Evolutionary conservation across 441 rosid genomes (phyloP).

Genomic region (Pelargonium fulgidum): DNA sequence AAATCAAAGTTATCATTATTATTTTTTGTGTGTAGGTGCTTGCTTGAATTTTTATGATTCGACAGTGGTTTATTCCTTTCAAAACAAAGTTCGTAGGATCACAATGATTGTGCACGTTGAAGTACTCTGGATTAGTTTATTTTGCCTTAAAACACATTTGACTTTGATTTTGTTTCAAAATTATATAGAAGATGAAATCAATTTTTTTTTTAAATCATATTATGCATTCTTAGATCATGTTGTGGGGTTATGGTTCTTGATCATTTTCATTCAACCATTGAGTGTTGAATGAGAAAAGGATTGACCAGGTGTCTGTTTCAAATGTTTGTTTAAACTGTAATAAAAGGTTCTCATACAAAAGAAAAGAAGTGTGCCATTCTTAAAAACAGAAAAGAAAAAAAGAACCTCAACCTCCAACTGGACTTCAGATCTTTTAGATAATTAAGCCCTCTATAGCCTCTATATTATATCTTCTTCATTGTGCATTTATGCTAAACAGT

Average conservation of each 20-base stretch:
- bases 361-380: not conserved
- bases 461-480: no score
- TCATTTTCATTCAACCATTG: not conserved
- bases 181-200: no score
- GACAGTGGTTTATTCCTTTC: not conserved
- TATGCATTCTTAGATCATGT: no score
- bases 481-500: no score
- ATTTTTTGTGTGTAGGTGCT: not conserved
- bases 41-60: not conserved
- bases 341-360: not conserved
- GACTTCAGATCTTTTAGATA: no score
- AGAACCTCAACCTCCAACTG: no score
- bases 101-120: not conserved
- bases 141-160: conserved; percentile 1
- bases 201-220: no score
- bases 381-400: no score
- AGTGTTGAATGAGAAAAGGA: not conserved
- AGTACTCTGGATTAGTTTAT: not conserved
- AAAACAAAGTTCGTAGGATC: not conserved
- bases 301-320: not conserved
- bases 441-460: no score
- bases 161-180: not conserved
- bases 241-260: not conserved
- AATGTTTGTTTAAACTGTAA: not conserved
- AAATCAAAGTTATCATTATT: conserved; percentile 2